Percentiles rank a stretch among this genome's conserved stretches.
phyloP scores from a whole-genome alignment of 148 eudicot species.

The Camellia granthamiana region DNA sequence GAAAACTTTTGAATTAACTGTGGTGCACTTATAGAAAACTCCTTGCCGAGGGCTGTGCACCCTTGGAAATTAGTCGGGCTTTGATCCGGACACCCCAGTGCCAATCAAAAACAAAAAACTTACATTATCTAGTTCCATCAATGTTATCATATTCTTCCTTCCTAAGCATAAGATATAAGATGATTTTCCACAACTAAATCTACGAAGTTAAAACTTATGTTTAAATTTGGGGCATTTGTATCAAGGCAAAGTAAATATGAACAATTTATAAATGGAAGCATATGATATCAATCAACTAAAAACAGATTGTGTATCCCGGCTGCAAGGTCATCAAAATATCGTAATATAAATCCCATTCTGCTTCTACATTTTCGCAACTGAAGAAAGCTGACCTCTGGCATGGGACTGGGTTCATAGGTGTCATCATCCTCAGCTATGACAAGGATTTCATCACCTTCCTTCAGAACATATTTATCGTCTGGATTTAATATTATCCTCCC shows the following conservation, averaged over 20 bases:
- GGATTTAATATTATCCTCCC: conserved; percentile 87
- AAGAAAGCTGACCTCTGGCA: conserved; percentile 56
- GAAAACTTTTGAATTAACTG: no score
- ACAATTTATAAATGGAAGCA: background rate
- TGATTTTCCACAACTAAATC: background rate
- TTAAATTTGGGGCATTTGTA: background rate
- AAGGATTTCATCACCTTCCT: conserved; percentile 82
- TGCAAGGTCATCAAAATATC: background rate
- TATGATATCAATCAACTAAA: conserved; percentile 5
- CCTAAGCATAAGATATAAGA: background rate
- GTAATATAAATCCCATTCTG: background rate
- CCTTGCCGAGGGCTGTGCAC: no score
- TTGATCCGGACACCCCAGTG: no score
- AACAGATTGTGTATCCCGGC: background rate
- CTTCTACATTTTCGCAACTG: conserved; percentile 6
- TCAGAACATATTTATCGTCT: conserved; percentile 63
- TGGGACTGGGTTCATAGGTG: conserved; percentile 70
- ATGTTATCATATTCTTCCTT: no score
- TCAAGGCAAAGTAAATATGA: background rate
- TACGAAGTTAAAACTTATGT: background rate
- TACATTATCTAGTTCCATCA: no score
- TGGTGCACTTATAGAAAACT: no score
- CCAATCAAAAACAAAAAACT: no score
- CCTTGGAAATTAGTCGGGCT: no score
- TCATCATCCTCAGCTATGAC: conserved; percentile 98